These are phyloP conservation scores for Alternaria metachromatica DNA, from an alignment of 2,329 filamentous ascomycete species.

Conservation along the genomic window DNA sequence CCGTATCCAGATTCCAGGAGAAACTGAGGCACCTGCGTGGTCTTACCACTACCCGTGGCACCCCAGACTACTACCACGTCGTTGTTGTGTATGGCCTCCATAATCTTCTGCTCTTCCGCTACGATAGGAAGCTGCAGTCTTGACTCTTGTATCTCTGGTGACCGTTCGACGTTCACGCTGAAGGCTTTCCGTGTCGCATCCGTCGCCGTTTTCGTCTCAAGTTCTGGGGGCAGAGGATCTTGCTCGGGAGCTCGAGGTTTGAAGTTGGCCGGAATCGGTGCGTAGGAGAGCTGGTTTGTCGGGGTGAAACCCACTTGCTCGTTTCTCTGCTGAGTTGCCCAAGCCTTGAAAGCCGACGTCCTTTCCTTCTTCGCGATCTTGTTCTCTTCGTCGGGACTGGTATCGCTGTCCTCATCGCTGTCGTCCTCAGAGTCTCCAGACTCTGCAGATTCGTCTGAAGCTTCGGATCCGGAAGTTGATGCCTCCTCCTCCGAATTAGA, in stretches of 20 bases:
- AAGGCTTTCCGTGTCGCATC: slow-evolving; percentile 74
- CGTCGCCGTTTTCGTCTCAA: slow-evolving; percentile 63
- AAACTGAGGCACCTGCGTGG: slow-evolving; percentile 96
- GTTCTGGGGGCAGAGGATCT: slow-evolving; percentile 72
- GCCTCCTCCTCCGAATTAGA: slow-evolving; percentile 11
- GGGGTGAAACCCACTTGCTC: slow-evolving; percentile 75
- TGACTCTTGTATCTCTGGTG: slow-evolving; percentile 76
- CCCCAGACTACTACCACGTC: slow-evolving; percentile 90
- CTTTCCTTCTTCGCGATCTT: slow-evolving; percentile 53
- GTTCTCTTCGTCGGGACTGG: slow-evolving; percentile 43
- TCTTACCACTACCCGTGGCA: slow-evolving; percentile 95
- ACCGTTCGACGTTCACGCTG: slow-evolving; percentile 73
- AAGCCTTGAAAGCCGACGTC: slow-evolving; percentile 84
- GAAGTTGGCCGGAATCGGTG: slow-evolving; percentile 67
- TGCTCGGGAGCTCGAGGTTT: slow-evolving; percentile 71
- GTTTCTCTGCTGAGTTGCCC: slow-evolving; percentile 88
- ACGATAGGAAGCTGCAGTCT: slow-evolving; percentile 86
- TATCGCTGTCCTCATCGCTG: slow-evolving; percentile 40
- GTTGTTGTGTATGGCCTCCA: slow-evolving; percentile 96
- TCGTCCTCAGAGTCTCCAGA: slow-evolving; percentile 46
- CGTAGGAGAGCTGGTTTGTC: slow-evolving; percentile 48
- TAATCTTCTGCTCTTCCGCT: slow-evolving; percentile 93
- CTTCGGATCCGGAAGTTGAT: slow-evolving; percentile 26
- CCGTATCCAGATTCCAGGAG: slow-evolving; percentile 94
- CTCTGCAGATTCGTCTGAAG: slow-evolving; percentile 5